Evolutionary conservation across 768 basidiomycete species (phyloP), one percentile per base, ranked within the genome.

Genomic region (Boletus rex-veris): DNA sequence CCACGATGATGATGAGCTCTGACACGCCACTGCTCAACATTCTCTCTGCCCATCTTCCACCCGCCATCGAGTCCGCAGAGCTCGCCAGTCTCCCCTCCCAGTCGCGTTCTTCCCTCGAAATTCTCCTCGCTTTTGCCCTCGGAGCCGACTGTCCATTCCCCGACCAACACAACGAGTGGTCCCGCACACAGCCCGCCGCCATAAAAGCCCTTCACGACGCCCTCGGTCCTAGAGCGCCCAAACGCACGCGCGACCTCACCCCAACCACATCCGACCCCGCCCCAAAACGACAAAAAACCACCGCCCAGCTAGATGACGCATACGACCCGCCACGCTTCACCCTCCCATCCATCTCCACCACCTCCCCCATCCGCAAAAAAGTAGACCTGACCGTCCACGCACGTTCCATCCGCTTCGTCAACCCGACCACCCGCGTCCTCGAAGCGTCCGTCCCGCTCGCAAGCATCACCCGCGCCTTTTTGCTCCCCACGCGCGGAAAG

Each of bases 401-500:
- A 19, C 67, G 72, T 18, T 72, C 80, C 7, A 73, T 90, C 51
- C 74, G 73, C 7, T 77, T 90, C 61, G 71, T 74, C 4, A 75
- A 85, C 64, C 73, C 83, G 0, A 62, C 72, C 1, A 77, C 83
- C 1, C 74, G 76, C 45, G 72, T 70, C 14, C 53, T 79, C 8
- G 84, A 86, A 60, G 72, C 77, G 0, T 74, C 73, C 14, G 70
- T 85, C 42, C 77, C 82, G 3, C 74, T 84, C 28, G 69, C 78
- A 16, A 59, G 59, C 19, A 67, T 90, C 48, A 71, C 73, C 1
- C 83, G 87, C 33, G 81, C 82, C 24, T 92, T 91, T 67, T 65
- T 92, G 46, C 66, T 91, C 2, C 86, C 89, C 10, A 90, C 88
- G 0, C 79, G 88, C 24, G 86, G 86, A 28, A 90, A 89, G 67